Evolutionary conservation across 2,329 filamentous ascomycete genomes (phyloP).

Genomic region (Monilinia fructicola): DNA sequence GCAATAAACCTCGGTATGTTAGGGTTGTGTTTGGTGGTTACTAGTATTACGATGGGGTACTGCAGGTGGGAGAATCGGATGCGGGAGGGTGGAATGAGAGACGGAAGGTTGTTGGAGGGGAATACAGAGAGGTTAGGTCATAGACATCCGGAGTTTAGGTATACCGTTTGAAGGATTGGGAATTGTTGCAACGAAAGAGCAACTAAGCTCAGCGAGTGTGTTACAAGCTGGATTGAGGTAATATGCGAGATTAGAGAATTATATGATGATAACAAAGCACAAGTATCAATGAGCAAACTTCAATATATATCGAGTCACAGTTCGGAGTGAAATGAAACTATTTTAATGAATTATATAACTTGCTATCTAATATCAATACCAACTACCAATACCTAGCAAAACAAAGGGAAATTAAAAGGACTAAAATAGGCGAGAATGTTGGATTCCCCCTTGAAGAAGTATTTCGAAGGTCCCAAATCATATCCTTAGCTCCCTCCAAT

Average conservation of each 20-base stretch:
- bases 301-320: background rate
- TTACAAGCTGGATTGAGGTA: background rate
- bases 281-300: background rate
- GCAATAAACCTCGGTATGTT: constrained; percentile 73
- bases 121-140: constrained; percentile 68
- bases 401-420: background rate
- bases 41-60: constrained; percentile 63
- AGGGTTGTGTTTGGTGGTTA: constrained; percentile 63
- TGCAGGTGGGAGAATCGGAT: constrained; percentile 68
- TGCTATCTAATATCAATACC: constrained; percentile 3
- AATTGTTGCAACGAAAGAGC: too few relatives aligned
- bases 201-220: too few relatives aligned
- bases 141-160: constrained; percentile 66
- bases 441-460: constrained; percentile 11
- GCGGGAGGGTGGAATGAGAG: constrained; percentile 59
- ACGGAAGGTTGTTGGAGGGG: constrained; percentile 61
- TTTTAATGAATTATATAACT: constrained; percentile 2
- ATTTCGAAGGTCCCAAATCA: constrained; percentile 13
- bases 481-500: background rate
- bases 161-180: constrained; percentile 51
- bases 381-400: background rate
- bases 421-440: constrained; percentile 15
- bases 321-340: background rate
- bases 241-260: background rate
- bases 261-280: background rate